Conservation (phyloP, 2,329 filamentous ascomycete species). For the Fusarium metavorans region DNA sequence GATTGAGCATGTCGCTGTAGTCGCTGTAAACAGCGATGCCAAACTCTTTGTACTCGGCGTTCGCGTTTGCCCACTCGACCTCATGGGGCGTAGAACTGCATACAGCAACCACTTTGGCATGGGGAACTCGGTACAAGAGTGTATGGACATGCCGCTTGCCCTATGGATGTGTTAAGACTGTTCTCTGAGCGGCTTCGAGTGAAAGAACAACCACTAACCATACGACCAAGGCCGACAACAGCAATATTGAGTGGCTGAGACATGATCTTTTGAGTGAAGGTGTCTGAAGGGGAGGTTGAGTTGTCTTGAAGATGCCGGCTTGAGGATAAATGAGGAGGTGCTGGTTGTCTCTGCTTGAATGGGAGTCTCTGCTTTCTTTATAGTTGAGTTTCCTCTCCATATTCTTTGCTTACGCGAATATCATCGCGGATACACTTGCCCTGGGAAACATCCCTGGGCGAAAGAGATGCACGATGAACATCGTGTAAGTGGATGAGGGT, state of each 20-base stretch:
- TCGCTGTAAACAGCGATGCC: slow-evolving; percentile 17
- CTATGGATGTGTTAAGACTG: neutral
- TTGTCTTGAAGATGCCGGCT: neutral
- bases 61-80: slow-evolving; percentile 22
- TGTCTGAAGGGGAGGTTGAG: fast-evolving
- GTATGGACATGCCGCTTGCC: slow-evolving; percentile 32
- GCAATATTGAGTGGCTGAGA: slow-evolving; percentile 26
- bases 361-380: neutral
- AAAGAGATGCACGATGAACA: neutral
- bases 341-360: neutral
- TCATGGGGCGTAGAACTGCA: slow-evolving; percentile 23
- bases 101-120: slow-evolving; percentile 25
- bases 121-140: slow-evolving; percentile 27
- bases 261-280: neutral
- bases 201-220: neutral
- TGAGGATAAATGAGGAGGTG: neutral
- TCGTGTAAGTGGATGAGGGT: neutral
- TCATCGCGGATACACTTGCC: too few relatives aligned
- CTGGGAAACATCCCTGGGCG: neutral
- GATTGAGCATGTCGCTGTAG: slow-evolving; percentile 35
- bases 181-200: neutral
- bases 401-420: too few relatives aligned
- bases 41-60: slow-evolving; percentile 28
- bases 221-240: slow-evolving; percentile 34
- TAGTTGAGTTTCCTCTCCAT: neutral